phyloP scores from a whole-genome alignment of 129 eudicot genomes.

The Sambucus nigra region DNA sequence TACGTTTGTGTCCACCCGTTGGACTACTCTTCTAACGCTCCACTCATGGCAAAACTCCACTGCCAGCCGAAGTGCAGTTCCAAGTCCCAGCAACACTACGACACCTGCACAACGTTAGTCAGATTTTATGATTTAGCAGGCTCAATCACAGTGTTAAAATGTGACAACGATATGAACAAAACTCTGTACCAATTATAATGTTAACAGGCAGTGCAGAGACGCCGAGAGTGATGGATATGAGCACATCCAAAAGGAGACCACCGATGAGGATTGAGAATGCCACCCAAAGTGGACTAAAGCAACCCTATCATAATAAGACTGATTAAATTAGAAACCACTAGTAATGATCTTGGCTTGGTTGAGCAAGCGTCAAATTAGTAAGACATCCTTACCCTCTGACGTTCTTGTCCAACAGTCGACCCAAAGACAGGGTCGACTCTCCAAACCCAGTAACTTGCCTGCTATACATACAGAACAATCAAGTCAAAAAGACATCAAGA shows the following conservation, averaged over 20 bases:
- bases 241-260: slow-evolving; percentile 33
- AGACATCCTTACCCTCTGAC: slow-evolving; percentile 13
- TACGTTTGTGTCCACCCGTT: slow-evolving; percentile 22
- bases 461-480: neutral
- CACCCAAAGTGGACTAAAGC: slow-evolving; percentile 36
- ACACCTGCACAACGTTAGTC: slow-evolving; percentile 20
- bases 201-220: slow-evolving; percentile 36
- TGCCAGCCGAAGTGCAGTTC: slow-evolving; percentile 29
- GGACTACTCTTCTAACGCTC: slow-evolving; percentile 26
- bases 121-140: neutral
- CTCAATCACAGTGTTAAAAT: neutral
- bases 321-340: neutral
- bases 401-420: slow-evolving; percentile 11
- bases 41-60: slow-evolving; percentile 36
- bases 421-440: slow-evolving; percentile 23
- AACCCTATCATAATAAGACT: slow-evolving; percentile 11
- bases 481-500: neutral
- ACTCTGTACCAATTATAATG: slow-evolving; percentile 24
- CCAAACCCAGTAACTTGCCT: slow-evolving; percentile 35
- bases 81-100: slow-evolving; percentile 32
- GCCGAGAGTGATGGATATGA: slow-evolving; percentile 29
- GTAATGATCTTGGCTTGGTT: neutral
- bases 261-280: slow-evolving; percentile 35
- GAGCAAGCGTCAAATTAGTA: neutral
- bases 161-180: neutral